Evolutionary conservation across 768 basidiomycete genomes (phyloP).

Genomic region (Rickenella mellea): DNA sequence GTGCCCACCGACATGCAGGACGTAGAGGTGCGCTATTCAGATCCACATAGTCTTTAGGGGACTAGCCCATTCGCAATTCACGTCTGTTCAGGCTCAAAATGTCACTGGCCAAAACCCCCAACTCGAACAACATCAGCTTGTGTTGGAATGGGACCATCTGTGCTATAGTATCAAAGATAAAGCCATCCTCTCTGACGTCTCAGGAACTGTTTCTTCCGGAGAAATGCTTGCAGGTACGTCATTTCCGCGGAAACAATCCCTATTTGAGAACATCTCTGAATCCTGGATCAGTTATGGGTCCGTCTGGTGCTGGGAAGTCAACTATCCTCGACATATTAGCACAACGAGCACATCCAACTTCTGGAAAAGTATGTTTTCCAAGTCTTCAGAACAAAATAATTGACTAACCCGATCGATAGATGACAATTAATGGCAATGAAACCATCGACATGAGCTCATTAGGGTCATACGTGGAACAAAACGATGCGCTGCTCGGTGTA

Average conservation of each 20-base stretch:
- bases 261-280: no score
- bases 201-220: conserved; percentile 9
- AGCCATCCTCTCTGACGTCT: conserved; percentile 11
- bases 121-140: no score
- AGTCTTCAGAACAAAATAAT: conserved; percentile 10
- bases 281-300: conserved; percentile 37
- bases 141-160: neutral
- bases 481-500: conserved; percentile 49
- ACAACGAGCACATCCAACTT: conserved; percentile 31
- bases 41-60: no score
- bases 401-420: neutral
- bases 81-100: no score
- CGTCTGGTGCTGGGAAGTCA: conserved; percentile 42
- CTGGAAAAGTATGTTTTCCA: conserved; percentile 33
- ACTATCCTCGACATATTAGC: conserved; percentile 45
- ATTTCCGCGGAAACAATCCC: neutral
- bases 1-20: no score
- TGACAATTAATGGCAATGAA: conserved; percentile 12
- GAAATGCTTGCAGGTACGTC: conserved; percentile 17
- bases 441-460: conserved; percentile 24
- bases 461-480: conserved; percentile 49
- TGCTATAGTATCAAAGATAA: conserved; percentile 3
- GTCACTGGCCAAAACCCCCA: no score
- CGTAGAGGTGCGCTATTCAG: no score
- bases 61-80: no score